Percentiles rank a stretch among this genome's conserved stretches.
phyloP scores from a whole-genome alignment of 108 stramenopile species.

The Fistulifera solaris region DNA sequence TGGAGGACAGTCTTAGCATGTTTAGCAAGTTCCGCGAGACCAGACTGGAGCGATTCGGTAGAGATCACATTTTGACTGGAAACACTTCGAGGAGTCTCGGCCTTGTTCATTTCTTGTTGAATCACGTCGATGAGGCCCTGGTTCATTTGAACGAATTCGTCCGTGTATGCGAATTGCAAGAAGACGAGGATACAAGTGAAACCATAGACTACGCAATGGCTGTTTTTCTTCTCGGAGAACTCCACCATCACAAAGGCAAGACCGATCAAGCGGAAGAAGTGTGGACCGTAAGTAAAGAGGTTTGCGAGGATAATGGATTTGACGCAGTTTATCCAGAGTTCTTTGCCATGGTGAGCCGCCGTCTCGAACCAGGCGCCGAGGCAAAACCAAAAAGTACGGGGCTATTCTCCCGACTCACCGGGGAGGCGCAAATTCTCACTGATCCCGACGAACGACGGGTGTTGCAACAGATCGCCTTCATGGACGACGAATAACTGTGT shows the following conservation, averaged over 20 bases:
- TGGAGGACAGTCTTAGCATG: conserved; percentile 2
- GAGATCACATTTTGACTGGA: conserved; percentile 13
- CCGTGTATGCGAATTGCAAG: conserved; percentile 10
- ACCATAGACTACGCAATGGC: conserved; percentile 18
- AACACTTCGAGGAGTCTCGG: conserved; percentile 19
- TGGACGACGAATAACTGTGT: conserved; percentile 10
- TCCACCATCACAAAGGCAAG: conserved; percentile 8
- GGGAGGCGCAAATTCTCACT: background rate
- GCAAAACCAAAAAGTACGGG: conserved; percentile 4
- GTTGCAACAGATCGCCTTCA: conserved; percentile 3
- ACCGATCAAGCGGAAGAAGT: conserved; percentile 9
- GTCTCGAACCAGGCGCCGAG: conserved; percentile 1
- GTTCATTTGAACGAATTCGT: conserved; percentile 18
- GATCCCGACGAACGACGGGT: background rate
- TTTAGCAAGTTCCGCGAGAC: conserved; percentile 3
- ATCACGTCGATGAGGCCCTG: conserved; percentile 16
- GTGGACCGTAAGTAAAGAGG: conserved; percentile 11
- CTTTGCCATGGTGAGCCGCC: conserved; percentile 1
- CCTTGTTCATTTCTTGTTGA: conserved; percentile 13
- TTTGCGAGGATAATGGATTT: conserved; percentile 5
- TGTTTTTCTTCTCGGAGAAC: conserved; percentile 16
- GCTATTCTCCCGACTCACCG: background rate
- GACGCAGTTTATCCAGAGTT: conserved; percentile 1
- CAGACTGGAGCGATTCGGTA: conserved; percentile 12
- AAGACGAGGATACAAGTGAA: background rate